Evolutionary conservation across 306 rosid genomes (phyloP), one percentile per base, ranked within the genome.

Genomic region (Lupinus albus): DNA sequence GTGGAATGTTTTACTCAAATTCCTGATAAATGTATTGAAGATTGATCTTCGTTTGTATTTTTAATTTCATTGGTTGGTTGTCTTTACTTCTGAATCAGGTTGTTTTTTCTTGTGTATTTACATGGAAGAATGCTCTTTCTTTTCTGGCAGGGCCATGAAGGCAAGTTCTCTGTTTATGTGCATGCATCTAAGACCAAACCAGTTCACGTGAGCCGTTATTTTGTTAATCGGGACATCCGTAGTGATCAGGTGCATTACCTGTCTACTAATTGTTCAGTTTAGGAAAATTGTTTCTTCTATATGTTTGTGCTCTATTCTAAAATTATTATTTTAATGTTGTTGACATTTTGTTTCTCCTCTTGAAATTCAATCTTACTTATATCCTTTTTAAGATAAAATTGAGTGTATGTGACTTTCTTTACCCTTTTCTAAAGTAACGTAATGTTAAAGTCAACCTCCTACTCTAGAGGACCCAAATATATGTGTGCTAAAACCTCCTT

Each of bases 141-240:
- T 73, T 78, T 49, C 74, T 84, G 64, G 48, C 83, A 94, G 99
- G 99, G 96, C 67, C 97, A 94, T 78, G 99, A 94, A 68, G 99
- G 88, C 57, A 94, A 72, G 72, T 94, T 94, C 80, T 94, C 99
- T 33, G 78, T 94, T 59, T 94, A 91, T 63, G 89, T 94, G 73
- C 99, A 94, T 77, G 92, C 99, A 21, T 94, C 99, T 18, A 87
- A 84, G 81, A 84, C 83, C 28, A 88, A 76, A 81, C 95, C 97
- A 3, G 79, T 94, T 80, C 99, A 87, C 17, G 81, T 67, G 79
- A 94, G 99, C 88, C 89, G 71, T 20, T 81, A 90, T 74, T 94
- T 94, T 75, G 69, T 73, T 74, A 73, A 83, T 66, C 85, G 81
- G 16, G 95, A 91, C 65, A 75, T 91, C 78, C 99, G 72, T 72